Evolutionary conservation across 805 yeast genomes (phyloP).

Genomic region (Candida nanaspora): DNA sequence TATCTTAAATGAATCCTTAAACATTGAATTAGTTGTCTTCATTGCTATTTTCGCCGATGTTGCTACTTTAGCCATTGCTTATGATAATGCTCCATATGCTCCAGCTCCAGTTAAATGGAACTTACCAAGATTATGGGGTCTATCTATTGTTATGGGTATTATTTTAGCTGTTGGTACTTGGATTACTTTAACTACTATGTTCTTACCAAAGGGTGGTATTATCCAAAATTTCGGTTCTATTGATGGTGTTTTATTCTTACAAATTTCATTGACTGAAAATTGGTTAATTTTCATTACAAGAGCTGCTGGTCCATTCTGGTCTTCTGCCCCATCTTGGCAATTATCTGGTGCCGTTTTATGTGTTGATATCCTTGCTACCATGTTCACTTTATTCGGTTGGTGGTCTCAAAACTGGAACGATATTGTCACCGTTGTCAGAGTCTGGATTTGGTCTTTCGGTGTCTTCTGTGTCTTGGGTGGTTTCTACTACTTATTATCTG

Average conservation of each 20-base stretch:
- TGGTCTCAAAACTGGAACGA: slow-evolving; percentile 98
- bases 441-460: slow-evolving; percentile 95
- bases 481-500: slow-evolving; percentile 90
- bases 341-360: slow-evolving; percentile 86
- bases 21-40: slow-evolving; percentile 90
- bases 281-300: slow-evolving; percentile 96
- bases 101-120: slow-evolving; percentile 94
- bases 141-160: slow-evolving; percentile 81
- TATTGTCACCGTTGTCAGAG: slow-evolving; percentile 88
- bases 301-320: slow-evolving; percentile 98
- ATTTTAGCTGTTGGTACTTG: slow-evolving; percentile 88
- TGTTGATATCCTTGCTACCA: slow-evolving; percentile 88
- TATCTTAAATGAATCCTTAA: slow-evolving; percentile 75
- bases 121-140: slow-evolving; percentile 95
- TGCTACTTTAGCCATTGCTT: slow-evolving; percentile 95
- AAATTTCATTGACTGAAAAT: slow-evolving; percentile 91
- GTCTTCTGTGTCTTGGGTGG: slow-evolving; percentile 95
- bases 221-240: slow-evolving; percentile 92
- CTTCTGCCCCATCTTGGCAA: slow-evolving; percentile 94
- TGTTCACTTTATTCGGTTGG: slow-evolving; percentile 94
- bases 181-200: slow-evolving; percentile 93
- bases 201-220: slow-evolving; percentile 85
- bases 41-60: slow-evolving; percentile 97
- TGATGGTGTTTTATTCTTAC: slow-evolving; percentile 90
- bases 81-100: slow-evolving; percentile 94